Conservation (phyloP, 2,329 filamentous ascomycete species). For the Apiospora aurea region DNA sequence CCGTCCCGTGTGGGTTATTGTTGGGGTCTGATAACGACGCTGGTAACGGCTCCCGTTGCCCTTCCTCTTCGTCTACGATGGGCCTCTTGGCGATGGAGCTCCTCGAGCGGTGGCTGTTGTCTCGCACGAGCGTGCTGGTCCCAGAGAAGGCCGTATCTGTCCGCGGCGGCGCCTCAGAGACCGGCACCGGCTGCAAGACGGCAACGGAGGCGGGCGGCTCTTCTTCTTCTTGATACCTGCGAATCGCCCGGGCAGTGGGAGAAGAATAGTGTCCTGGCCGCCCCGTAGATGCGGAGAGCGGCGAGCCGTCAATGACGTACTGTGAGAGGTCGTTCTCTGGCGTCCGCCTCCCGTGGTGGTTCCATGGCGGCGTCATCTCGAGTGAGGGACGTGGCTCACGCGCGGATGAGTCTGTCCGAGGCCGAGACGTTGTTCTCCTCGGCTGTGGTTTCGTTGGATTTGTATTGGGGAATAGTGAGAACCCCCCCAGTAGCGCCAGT, state of each 20-base stretch:
- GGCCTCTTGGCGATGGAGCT: slow-evolving; percentile 66
- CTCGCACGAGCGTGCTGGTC: slow-evolving; percentile 56
- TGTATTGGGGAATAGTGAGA: slow-evolving; percentile 65
- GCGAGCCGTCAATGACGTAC: slow-evolving; percentile 41
- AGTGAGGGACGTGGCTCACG: slow-evolving; percentile 37
- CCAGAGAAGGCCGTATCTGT: slow-evolving; percentile 60
- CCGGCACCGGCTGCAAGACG: slow-evolving; percentile 50
- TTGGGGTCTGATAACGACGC: slow-evolving; percentile 34
- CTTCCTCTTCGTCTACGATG: slow-evolving; percentile 42
- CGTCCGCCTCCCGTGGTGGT: slow-evolving; percentile 34
- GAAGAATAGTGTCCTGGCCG: background rate
- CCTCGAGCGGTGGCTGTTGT: slow-evolving; percentile 57
- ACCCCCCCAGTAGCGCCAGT: slow-evolving; percentile 47
- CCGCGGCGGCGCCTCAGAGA: slow-evolving; percentile 52
- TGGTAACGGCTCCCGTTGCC: slow-evolving; percentile 21
- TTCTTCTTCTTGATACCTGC: slow-evolving; percentile 8
- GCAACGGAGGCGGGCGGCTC: slow-evolving; percentile 31
- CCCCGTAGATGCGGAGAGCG: slow-evolving; percentile 31
- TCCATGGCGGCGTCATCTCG: slow-evolving; percentile 39
- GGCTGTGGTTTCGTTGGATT: slow-evolving; percentile 49
- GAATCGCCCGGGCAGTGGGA: background rate
- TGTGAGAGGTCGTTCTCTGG: slow-evolving; percentile 38
- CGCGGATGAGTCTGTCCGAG: slow-evolving; percentile 36
- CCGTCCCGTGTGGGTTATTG: slow-evolving; percentile 25
- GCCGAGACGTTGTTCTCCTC: slow-evolving; percentile 50